Conservation (phyloP, 345 rosid species). For the Garcia nutans region DNA sequence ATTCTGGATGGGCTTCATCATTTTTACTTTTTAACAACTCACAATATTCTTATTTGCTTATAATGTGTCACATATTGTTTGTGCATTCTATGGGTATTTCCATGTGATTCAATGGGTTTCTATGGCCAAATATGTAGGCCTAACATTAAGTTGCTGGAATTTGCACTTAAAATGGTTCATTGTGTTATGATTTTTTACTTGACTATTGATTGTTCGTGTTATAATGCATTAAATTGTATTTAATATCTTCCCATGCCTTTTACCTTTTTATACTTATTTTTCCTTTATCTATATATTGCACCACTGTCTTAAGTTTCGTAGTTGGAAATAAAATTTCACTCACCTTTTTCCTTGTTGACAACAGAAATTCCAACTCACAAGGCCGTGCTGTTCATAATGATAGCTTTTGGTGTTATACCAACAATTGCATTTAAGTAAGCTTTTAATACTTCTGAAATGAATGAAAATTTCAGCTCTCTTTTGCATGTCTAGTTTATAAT, state of each 20-base stretch:
- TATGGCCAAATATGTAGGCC: too few species aligned
- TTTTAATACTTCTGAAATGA: constrained; percentile 10
- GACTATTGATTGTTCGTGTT: neutral
- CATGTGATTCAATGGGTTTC: too few species aligned
- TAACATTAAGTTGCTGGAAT: neutral
- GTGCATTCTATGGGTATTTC: neutral
- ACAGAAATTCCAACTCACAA: constrained; percentile 63
- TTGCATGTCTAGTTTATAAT: neutral
- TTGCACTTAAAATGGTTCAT: neutral
- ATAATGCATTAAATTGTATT: neutral
- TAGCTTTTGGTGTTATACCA: constrained; percentile 72
- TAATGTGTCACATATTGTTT: neutral
- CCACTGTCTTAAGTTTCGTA: neutral
- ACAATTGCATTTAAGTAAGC: constrained; percentile 82
- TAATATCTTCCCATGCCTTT: neutral
- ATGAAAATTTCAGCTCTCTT: neutral
- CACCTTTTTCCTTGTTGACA: constrained; percentile 15
- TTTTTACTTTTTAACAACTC: too few species aligned
- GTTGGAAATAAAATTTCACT: neutral
- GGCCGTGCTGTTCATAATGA: constrained; percentile 60
- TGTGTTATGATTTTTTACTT: neutral
- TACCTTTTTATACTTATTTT: neutral
- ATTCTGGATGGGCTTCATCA: neutral
- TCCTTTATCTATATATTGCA: neutral
- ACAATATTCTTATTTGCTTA: neutral